Evolutionary conservation across 2,329 filamentous ascomycete species (phyloP).

Genomic region (Aspergillus amoenus): DNA sequence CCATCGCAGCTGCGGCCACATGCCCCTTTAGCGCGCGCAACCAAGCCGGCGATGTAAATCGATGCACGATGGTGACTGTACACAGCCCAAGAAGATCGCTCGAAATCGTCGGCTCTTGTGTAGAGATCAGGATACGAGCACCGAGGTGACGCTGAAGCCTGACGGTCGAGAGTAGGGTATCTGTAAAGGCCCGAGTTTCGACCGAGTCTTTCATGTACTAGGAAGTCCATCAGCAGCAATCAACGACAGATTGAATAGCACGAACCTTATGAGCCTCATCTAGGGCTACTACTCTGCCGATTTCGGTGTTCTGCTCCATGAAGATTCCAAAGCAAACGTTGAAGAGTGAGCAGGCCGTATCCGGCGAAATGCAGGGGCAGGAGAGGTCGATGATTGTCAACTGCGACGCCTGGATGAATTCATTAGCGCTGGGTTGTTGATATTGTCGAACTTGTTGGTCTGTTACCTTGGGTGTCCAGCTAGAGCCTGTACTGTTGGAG

Average conservation of each 20-base stretch:
- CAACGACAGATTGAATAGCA: background rate
- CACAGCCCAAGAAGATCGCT: conserved; percentile 67
- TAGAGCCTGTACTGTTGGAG: background rate
- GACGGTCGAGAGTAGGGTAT: conserved; percentile 60
- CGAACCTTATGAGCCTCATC: conserved; percentile 26
- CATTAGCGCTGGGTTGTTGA: background rate
- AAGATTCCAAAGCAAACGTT: conserved; percentile 23
- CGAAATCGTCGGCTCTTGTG: conserved; percentile 71
- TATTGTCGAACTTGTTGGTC: no score
- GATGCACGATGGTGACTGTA: conserved; percentile 66
- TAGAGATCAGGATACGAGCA: conserved; percentile 66
- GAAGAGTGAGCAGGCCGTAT: conserved; percentile 23
- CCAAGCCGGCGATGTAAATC: conserved; percentile 67
- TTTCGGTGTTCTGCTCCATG: conserved; percentile 16
- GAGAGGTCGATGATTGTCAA: conserved; percentile 24
- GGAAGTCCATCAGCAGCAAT: background rate
- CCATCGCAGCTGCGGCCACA: no score
- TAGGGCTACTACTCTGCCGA: conserved; percentile 20
- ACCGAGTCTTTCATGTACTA: conserved; percentile 20
- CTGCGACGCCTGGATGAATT: conserved; percentile 3
- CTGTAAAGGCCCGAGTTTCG: conserved; percentile 48
- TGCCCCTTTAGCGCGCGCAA: background rate
- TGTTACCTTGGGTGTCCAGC: conserved; percentile 16
- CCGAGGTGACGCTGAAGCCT: conserved; percentile 68
- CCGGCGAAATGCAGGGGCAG: conserved; percentile 21